Evolutionary conservation across 2,329 filamentous ascomycete species (phyloP), one percentile per base, ranked within the genome.

Genomic region (Xylaria sp.): DNA sequence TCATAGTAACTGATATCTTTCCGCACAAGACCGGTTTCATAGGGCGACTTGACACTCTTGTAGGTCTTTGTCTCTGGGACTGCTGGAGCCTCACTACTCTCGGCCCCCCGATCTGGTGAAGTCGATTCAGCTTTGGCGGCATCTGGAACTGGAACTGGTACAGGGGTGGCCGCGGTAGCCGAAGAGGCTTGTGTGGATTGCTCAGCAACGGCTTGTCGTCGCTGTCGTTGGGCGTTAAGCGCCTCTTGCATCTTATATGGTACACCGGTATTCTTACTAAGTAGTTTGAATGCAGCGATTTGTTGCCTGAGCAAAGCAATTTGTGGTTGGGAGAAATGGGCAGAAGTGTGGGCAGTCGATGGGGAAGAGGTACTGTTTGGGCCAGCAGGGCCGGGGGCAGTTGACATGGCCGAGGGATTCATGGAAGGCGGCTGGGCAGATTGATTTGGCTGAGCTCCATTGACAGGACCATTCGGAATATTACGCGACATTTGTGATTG

Each of bases 221-320:
- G 90, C 72, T 90, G 87, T 57, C 91, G 89, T 66, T 92, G 89
- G 53, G 91, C 86, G 78, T 94, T 97, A 45, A 98, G 90, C 57
- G 92, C 89, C 76, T 95, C 92, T 78, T 97, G 93, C 71, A 97
- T 87, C 70, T 89, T 86, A 34, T 88, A 81, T 0, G 95, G 93
- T 3, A 98, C 89, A 0, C 94, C 91, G 14, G 92, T 85, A 73
- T 97, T 97, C 80, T 96, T 97, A 4, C 93, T 91, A 3, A 99
- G 85, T 72, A 94, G 86, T 81, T 97, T 97, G 82, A 98, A 98
- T 0, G 95, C 94, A 74, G 91, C 86, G 59, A 98, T 97, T 79
- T 99, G 96, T 72, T 92, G 90, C 68, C 93, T 87, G 9, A 99
- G 83, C 51, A 93, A 88, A 27, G 87, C 85, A 54, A 97, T 83